These are phyloP conservation scores for Pharus latifolius DNA, from an alignment of 176 grass and related monocot genomes.

Conservation along the genomic window DNA sequence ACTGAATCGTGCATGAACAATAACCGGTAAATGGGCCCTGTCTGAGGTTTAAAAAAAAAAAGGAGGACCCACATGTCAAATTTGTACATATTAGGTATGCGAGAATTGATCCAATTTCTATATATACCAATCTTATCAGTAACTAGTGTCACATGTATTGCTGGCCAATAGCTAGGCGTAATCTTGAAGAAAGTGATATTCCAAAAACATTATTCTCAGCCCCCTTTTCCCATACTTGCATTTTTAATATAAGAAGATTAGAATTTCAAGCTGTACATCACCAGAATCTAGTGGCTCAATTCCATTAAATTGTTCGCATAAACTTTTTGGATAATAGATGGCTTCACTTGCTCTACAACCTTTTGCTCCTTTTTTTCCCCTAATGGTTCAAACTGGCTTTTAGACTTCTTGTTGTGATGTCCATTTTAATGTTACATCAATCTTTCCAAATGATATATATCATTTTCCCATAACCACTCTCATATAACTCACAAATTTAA, in stretches of 20 bases:
- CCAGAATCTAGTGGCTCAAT: neutral
- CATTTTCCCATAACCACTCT: conserved; percentile 44
- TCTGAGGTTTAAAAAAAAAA: no score
- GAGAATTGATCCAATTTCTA: no score
- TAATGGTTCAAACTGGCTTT: conserved; percentile 27
- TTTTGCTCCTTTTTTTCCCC: neutral
- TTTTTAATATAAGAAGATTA: conserved; percentile 18
- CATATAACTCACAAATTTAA: neutral
- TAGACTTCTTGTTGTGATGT: conserved; percentile 4
- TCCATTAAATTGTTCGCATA: conserved; percentile 11
- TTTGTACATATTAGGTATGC: no score
- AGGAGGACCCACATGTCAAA: no score
- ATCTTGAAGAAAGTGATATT: conserved; percentile 39
- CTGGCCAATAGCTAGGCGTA: neutral
- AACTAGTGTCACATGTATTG: no score
- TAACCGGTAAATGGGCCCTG: no score
- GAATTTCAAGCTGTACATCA: neutral
- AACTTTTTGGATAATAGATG: neutral
- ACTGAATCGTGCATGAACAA: no score
- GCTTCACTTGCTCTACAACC: conserved; percentile 29
- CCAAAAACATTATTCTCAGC: neutral
- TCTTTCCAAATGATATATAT: neutral
- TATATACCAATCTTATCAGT: no score
- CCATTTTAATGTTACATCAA: conserved; percentile 28
- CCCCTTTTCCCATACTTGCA: conserved; percentile 17